Percentiles rank a stretch among this genome's conserved stretches.
Evolutionary conservation across 2,329 filamentous ascomycete genomes (phyloP).

Genomic region (Tolypocladium tundrense): DNA sequence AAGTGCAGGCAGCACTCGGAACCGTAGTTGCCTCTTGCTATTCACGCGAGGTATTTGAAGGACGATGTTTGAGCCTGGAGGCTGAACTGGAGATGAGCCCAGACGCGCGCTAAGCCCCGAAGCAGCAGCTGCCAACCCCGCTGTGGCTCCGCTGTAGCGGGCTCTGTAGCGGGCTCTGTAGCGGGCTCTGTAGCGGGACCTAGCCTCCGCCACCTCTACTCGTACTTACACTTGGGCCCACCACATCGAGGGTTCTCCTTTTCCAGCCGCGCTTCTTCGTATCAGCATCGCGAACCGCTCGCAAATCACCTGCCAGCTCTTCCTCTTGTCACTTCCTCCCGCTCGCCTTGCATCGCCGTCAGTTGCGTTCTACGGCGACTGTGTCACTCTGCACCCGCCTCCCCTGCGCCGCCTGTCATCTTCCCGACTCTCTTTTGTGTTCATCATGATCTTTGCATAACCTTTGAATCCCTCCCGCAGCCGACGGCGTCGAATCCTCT

Average conservation of each 20-base stretch:
- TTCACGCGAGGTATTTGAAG: no score
- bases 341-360: not conserved
- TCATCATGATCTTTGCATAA: slow-evolving; percentile 5
- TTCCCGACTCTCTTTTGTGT: not conserved
- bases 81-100: not conserved
- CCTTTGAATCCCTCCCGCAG: slow-evolving; percentile 4
- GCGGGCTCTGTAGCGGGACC: no score
- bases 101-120: not conserved
- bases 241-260: not conserved
- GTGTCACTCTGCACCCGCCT: not conserved
- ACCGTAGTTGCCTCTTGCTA: no score
- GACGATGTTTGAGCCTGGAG: not conserved
- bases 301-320: not conserved
- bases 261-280: not conserved
- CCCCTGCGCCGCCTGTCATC: not conserved
- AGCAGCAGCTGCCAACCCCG: not conserved
- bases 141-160: not conserved
- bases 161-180: not conserved
- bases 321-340: not conserved
- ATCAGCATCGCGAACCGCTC: not conserved
- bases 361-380: not conserved
- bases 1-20: no score
- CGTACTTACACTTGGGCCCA: not conserved
- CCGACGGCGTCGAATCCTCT: not conserved
- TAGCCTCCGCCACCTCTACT: no score